phyloP scores from a whole-genome alignment of 2,329 filamentous ascomycete species.

The Pseudopyrenochaeta lycopersici region DNA sequence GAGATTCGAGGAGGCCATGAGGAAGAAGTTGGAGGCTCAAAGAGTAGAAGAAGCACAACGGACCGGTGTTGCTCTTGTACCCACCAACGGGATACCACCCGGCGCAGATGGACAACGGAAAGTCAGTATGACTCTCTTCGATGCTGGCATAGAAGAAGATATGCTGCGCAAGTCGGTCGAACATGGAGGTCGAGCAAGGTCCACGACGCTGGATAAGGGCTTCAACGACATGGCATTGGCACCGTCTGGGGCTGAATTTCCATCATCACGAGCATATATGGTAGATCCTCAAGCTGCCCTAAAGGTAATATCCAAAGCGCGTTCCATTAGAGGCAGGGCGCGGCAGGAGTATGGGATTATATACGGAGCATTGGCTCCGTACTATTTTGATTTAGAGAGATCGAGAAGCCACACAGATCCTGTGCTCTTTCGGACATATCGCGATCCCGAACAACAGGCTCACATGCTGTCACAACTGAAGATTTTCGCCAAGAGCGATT shows the following conservation, averaged over 20 bases:
- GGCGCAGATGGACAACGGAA: conserved; percentile 42
- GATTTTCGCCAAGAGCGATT: conserved; percentile 82
- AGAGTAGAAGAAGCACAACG: conserved; percentile 52
- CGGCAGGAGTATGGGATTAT: conserved; percentile 90
- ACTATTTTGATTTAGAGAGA: conserved; percentile 82
- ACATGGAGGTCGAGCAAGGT: conserved; percentile 32
- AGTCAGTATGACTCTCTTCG: conserved; percentile 73
- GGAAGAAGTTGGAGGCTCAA: conserved; percentile 65
- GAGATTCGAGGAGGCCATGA: conserved; percentile 76
- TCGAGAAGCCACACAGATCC: conserved; percentile 80
- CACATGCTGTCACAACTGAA: conserved; percentile 85
- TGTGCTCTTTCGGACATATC: conserved; percentile 84
- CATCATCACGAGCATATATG: conserved; percentile 36
- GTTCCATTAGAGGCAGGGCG: conserved; percentile 84
- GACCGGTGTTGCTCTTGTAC: conserved; percentile 44
- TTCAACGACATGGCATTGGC: conserved; percentile 79
- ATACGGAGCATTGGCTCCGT: conserved; percentile 86
- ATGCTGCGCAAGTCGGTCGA: conserved; percentile 57
- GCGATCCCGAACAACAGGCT: conserved; percentile 89
- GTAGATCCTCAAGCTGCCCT: conserved; percentile 71
- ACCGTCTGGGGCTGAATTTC: conserved; percentile 37
- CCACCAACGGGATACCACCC: conserved; percentile 48
- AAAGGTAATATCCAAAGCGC: conserved; percentile 72
- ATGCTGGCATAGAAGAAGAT: conserved; percentile 74
- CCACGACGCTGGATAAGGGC: conserved; percentile 66